phyloP scores from a whole-genome alignment of 805 yeast species.

The Wickerhamiella vanderwaltii region DNA sequence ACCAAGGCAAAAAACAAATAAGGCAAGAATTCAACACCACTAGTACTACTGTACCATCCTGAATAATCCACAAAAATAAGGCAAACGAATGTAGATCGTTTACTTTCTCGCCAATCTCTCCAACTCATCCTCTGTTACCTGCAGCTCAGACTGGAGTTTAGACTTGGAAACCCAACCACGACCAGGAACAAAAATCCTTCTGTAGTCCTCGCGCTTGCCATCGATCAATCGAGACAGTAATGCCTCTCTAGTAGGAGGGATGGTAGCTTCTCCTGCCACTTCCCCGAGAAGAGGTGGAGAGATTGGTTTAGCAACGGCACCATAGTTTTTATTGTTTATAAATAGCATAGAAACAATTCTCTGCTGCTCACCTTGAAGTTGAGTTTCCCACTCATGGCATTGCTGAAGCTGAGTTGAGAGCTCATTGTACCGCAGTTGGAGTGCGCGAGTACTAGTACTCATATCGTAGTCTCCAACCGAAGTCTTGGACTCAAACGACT shows the following conservation, averaged over 20 bases:
- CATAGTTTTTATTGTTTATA: background rate
- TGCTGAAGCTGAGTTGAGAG: slow-evolving; percentile 5
- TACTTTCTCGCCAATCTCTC: slow-evolving; percentile 1
- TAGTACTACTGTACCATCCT: background rate
- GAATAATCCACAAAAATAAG: background rate
- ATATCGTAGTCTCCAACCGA: background rate
- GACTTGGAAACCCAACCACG: slow-evolving; percentile 13
- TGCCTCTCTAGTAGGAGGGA: slow-evolving; percentile 8
- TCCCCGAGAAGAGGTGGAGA: background rate
- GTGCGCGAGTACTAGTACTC: background rate
- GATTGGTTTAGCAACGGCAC: background rate
- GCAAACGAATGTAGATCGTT: background rate
- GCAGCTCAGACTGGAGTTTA: slow-evolving; percentile 11
- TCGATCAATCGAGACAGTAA: slow-evolving; percentile 8
- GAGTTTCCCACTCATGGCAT: slow-evolving; percentile 6
- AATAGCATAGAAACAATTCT: background rate
- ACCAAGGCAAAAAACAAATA: no score
- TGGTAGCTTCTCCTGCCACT: background rate
- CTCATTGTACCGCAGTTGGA: slow-evolving; percentile 8
- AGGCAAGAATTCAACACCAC: background rate
- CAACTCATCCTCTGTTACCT: slow-evolving; percentile 7
- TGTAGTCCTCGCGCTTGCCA: slow-evolving; percentile 8
- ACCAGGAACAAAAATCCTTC: slow-evolving; percentile 12
- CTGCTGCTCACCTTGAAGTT: slow-evolving; percentile 1
- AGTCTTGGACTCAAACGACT: background rate